Percentiles rank a stretch among this genome's conserved stretches.
These are phyloP conservation scores for Saturnispora mendoncae DNA, from an alignment of 805 yeast species.

Conservation along the genomic window DNA sequence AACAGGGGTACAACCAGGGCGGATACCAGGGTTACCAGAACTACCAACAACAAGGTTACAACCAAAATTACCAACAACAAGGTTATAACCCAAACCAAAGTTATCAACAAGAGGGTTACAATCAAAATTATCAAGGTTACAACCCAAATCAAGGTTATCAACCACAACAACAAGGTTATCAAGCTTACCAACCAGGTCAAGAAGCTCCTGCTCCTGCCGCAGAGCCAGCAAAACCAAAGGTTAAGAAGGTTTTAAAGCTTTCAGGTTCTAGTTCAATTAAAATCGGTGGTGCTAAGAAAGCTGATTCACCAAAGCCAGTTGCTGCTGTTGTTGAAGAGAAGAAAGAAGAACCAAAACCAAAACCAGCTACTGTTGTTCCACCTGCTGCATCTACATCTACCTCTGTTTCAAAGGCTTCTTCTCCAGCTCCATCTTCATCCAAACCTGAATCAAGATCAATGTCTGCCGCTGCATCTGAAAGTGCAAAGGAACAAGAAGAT, in stretches of 20 bases:
- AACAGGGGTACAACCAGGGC: no score
- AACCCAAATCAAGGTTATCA: conserved; percentile 10
- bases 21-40: conserved; percentile 10
- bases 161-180: conserved; percentile 13
- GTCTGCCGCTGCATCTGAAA: conserved; percentile 35
- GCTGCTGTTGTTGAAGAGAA: conserved; percentile 20
- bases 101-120: conserved; percentile 15
- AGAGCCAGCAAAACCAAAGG: conserved; percentile 37
- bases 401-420: conserved; percentile 15
- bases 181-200: conserved; percentile 15
- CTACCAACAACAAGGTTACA: conserved; percentile 14
- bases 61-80: conserved; percentile 8
- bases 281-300: conserved; percentile 36
- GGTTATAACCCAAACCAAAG: conserved; percentile 10
- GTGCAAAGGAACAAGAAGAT: conserved; percentile 66
- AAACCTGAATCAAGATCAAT: conserved; percentile 17
- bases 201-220: conserved; percentile 47
- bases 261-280: conserved; percentile 44
- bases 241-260: conserved; percentile 58
- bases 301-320: conserved; percentile 21
- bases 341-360: conserved; percentile 20
- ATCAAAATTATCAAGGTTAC: conserved; percentile 11
- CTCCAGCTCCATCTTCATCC: conserved; percentile 6
- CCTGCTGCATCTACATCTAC: no score
- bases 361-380: conserved; percentile 21